phyloP scores from a whole-genome alignment of 2,329 filamentous ascomycete species.

The Ceratocystis cubensis region DNA sequence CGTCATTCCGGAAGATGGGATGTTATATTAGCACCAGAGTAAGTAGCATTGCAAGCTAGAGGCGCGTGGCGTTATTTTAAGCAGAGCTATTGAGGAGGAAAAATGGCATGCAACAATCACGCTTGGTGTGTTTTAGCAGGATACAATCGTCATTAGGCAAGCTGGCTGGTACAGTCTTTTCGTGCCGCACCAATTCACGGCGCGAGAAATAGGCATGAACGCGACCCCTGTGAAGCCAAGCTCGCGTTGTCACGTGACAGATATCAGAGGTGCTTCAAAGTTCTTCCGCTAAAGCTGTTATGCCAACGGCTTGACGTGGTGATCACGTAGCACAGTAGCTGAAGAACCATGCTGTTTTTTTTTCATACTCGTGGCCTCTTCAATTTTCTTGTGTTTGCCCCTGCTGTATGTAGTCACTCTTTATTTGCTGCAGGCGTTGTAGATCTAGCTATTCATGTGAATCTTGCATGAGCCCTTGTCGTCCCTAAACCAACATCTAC shows the following conservation, averaged over 20 bases:
- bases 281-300: neutral
- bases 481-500: too few relatives aligned
- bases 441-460: too few relatives aligned
- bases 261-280: too few relatives aligned
- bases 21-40: neutral
- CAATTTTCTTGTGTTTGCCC: neutral
- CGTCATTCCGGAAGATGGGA: conserved; percentile 28
- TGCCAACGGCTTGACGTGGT: neutral
- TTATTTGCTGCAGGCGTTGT: neutral
- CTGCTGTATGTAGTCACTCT: neutral
- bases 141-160: neutral
- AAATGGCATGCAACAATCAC: neutral
- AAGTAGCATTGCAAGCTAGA: neutral
- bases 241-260: conserved; percentile 20
- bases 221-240: conserved; percentile 14
- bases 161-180: neutral
- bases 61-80: neutral
- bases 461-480: too few relatives aligned
- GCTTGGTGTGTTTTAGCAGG: neutral
- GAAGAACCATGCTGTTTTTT: neutral
- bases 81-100: neutral
- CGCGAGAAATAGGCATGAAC: neutral
- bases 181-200: neutral
- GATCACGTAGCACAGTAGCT: neutral
- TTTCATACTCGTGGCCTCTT: neutral